Percentiles rank a stretch among this genome's conserved stretches.
Conservation (phyloP, 2,329 filamentous ascomycete species). For the Beauveria brongniartii region DNA sequence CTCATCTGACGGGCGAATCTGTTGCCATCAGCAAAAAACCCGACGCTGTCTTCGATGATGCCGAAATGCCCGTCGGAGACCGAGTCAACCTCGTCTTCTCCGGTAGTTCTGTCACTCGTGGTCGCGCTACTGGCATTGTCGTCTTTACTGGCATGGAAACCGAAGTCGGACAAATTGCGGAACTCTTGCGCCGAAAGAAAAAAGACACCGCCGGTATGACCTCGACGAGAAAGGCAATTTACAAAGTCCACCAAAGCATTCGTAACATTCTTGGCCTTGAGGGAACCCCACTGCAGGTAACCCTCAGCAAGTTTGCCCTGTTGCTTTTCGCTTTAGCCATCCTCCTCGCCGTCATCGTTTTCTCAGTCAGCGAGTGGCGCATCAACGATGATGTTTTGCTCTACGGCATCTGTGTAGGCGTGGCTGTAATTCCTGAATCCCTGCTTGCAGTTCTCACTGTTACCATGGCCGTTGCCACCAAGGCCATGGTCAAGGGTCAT, state of each 20-base stretch:
- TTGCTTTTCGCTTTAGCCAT: conserved; percentile 67
- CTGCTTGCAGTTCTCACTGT: conserved; percentile 64
- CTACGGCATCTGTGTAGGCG: conserved; percentile 52
- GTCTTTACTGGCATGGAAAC: conserved; percentile 65
- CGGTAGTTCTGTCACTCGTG: conserved; percentile 63
- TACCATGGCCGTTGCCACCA: conserved; percentile 60
- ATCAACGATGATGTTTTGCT: conserved; percentile 50
- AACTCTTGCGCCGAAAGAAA: conserved; percentile 52
- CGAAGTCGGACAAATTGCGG: conserved; percentile 69
- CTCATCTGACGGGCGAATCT: conserved; percentile 66
- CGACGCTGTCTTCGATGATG: conserved; percentile 44
- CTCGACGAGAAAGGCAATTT: conserved; percentile 36
- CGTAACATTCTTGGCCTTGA: conserved; percentile 56
- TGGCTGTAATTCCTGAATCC: conserved; percentile 58
- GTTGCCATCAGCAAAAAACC: conserved; percentile 59
- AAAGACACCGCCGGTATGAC: conserved; percentile 31
- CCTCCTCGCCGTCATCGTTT: conserved; percentile 53
- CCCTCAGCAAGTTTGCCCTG: conserved; percentile 77
- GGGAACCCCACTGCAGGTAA: conserved; percentile 78
- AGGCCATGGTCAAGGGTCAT: conserved; percentile 55
- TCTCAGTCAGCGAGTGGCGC: conserved; percentile 47
- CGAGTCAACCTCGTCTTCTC: conserved; percentile 64
- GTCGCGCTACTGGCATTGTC: conserved; percentile 61
- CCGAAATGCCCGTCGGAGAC: conserved; percentile 56
- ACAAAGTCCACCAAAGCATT: conserved; percentile 33